Evolutionary conservation across 2,329 filamentous ascomycete species (phyloP).

Genomic region (Colletotrichum tabaci): DNA sequence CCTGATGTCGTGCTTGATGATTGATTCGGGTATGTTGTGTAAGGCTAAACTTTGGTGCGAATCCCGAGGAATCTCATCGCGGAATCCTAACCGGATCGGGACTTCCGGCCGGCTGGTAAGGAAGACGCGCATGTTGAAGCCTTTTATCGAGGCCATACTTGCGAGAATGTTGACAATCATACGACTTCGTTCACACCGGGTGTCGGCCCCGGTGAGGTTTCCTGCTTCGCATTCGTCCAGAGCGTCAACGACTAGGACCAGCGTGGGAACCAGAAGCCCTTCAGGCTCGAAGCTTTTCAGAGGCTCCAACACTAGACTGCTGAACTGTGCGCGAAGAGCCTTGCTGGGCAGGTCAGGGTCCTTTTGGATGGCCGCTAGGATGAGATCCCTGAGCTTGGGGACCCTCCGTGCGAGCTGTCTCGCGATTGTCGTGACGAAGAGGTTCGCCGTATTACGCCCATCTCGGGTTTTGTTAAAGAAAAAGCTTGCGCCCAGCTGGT

Average conservation of each 20-base stretch:
- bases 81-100: constrained; percentile 53
- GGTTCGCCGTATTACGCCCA: constrained; percentile 50
- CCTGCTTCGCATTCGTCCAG: constrained; percentile 49
- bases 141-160: constrained; percentile 42
- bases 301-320: constrained; percentile 58
- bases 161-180: constrained; percentile 48
- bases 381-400: constrained; percentile 45
- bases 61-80: not conserved
- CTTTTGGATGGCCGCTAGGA: constrained; percentile 39
- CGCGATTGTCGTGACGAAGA: constrained; percentile 59
- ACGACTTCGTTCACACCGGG: too few species aligned
- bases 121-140: constrained; percentile 50
- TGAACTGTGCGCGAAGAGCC: constrained; percentile 55
- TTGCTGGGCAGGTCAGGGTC: constrained; percentile 50
- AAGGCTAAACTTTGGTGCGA: not conserved
- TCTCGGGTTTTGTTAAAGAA: constrained; percentile 59
- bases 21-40: not conserved
- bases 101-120: constrained; percentile 58
- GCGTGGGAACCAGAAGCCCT: not conserved
- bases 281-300: not conserved
- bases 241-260: constrained; percentile 52
- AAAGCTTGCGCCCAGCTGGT: constrained; percentile 53
- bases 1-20: not conserved
- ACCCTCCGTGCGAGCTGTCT: constrained; percentile 48
- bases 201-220: constrained; percentile 45